Evolutionary conservation across 164 flowering plant genomes (phyloP).

Genomic region (Vitis vinifera): ASM3070453v1 NC_081814.1:4870001-4870500

Average conservation of each 20-base stretch:
- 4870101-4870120: slow-evolving; percentile 47
- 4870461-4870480: slow-evolving; percentile 13
- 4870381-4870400: slow-evolving; percentile 25
- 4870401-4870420: slow-evolving; percentile 20
- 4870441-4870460: slow-evolving; percentile 20
- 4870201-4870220: slow-evolving; percentile 35
- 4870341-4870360: slow-evolving; percentile 41
- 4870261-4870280: slow-evolving; percentile 52
- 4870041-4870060: slow-evolving; percentile 67
- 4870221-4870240: slow-evolving; percentile 50
- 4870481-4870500: slow-evolving; percentile 25
- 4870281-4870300: slow-evolving; percentile 64
- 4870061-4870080: slow-evolving; percentile 60
- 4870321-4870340: slow-evolving; percentile 27
- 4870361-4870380: slow-evolving; percentile 63
- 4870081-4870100: slow-evolving; percentile 51
- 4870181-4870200: slow-evolving; percentile 35
- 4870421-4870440: slow-evolving; percentile 10
- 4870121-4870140: slow-evolving; percentile 42
- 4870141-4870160: slow-evolving; percentile 55
- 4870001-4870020: slow-evolving; percentile 51
- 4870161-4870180: slow-evolving; percentile 39
- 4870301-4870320: slow-evolving; percentile 55
- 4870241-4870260: slow-evolving; percentile 62
- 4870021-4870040: slow-evolving; percentile 62